phyloP scores from a whole-genome alignment of 2,329 filamentous ascomycete species.

The Aurifilum marmelostoma region DNA sequence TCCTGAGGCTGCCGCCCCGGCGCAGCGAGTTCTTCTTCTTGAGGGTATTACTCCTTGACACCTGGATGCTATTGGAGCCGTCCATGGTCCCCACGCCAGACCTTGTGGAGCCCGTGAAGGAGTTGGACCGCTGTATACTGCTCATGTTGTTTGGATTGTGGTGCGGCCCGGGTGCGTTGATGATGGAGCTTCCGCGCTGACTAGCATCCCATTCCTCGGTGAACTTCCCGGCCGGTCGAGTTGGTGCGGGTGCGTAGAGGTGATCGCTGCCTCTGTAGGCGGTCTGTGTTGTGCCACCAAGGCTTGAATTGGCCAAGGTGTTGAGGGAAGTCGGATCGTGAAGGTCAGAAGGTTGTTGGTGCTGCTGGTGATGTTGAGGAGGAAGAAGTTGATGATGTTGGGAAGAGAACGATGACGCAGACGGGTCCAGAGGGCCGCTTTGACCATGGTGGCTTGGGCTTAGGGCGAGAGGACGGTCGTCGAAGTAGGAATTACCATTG shows the following conservation, averaged over 20 bases:
- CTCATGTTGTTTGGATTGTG: constrained; percentile 24
- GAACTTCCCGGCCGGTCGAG: constrained; percentile 54
- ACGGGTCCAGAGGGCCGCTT: constrained; percentile 13
- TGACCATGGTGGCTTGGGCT: constrained; percentile 17
- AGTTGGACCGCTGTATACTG: constrained; percentile 64
- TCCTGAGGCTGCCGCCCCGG: constrained; percentile 72
- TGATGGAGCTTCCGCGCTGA: constrained; percentile 66
- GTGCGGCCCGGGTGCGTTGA: constrained; percentile 50
- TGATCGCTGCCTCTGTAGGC: constrained; percentile 22
- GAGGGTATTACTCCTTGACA: constrained; percentile 69
- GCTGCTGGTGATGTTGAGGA: constrained; percentile 13
- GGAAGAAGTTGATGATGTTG: constrained; percentile 10
- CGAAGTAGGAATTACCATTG: constrained; percentile 15
- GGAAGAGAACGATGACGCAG: constrained; percentile 22
- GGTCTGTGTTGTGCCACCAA: background rate
- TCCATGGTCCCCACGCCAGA: constrained; percentile 46
- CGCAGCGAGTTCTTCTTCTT: constrained; percentile 86
- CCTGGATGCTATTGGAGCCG: constrained; percentile 40
- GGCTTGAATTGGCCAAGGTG: constrained; percentile 31
- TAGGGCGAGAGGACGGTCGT: constrained; percentile 8
- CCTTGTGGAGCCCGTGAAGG: constrained; percentile 56
- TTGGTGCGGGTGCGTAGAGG: constrained; percentile 31
- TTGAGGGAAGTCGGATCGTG: constrained; percentile 29
- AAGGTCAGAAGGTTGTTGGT: background rate
- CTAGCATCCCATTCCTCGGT: constrained; percentile 74